A percentile compares a stretch with the other conserved stretches of the same genome.
phyloP scores from a whole-genome alignment of 352 stramenopile genomes.

The Globisporangium emineosum region DNA sequence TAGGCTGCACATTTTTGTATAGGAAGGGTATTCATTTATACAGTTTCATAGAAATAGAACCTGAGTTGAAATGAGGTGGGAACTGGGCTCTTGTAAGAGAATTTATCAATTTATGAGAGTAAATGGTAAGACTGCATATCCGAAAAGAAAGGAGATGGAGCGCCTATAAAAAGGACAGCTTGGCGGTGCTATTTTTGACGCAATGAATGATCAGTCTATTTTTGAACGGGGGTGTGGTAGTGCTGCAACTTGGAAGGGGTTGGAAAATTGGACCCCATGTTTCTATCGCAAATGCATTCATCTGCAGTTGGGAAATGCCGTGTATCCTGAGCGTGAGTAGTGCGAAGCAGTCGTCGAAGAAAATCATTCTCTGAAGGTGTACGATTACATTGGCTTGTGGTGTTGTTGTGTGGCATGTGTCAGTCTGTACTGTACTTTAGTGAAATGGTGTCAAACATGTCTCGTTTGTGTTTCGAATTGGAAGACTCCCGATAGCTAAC shows the following conservation, averaged over 20 bases:
- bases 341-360: too few species aligned
- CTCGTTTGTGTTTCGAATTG: background rate
- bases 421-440: background rate
- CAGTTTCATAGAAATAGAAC: background rate
- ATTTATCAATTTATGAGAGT: background rate
- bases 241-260: background rate
- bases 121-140: background rate
- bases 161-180: background rate
- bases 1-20: background rate
- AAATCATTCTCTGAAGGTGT: background rate
- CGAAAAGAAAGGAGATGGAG: background rate
- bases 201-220: conserved; percentile 2
- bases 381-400: background rate
- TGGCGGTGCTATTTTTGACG: background rate
- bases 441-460: background rate
- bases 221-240: background rate
- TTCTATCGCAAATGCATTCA: background rate
- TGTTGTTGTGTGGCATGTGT: background rate
- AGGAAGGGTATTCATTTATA: background rate
- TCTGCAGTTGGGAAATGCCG: too few species aligned
- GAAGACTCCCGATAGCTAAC: background rate
- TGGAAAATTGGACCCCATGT: background rate
- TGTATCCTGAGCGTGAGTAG: too few species aligned
- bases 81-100: background rate
- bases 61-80: background rate